Evolutionary conservation across 164 flowering plant species (phyloP).

Genomic region (Dillenia turbinata): DNA sequence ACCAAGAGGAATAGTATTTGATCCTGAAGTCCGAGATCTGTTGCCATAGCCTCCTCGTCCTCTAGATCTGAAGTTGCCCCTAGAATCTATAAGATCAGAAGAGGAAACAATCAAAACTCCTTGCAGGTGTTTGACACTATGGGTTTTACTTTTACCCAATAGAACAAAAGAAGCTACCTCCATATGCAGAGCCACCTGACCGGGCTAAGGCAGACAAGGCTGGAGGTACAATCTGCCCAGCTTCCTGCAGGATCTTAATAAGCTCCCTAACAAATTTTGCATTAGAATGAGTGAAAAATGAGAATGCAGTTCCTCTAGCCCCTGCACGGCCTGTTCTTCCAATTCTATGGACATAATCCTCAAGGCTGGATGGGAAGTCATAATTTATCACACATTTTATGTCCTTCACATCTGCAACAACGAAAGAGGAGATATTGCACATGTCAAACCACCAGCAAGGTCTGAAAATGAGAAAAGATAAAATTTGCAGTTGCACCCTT

Average conservation of each 20-base stretch:
- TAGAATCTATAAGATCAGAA: conserved; percentile 35
- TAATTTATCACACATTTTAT: conserved; percentile 95
- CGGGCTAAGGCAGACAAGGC: conserved; percentile 56
- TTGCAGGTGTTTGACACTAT: background rate
- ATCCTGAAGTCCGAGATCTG: conserved; percentile 44
- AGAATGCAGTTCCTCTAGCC: conserved; percentile 80
- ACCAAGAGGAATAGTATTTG: conserved; percentile 62
- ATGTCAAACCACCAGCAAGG: background rate
- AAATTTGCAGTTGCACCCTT: conserved; percentile 48
- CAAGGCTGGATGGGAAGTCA: conserved; percentile 90
- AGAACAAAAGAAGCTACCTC: conserved; percentile 29
- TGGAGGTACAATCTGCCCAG: conserved; percentile 74
- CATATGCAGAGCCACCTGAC: conserved; percentile 37
- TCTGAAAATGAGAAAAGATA: background rate
- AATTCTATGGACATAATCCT: conserved; percentile 97
- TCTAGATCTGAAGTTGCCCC: conserved; percentile 63
- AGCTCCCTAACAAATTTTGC: conserved; percentile 79
- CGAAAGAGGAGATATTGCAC: conserved; percentile 6
- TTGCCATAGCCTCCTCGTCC: conserved; percentile 53
- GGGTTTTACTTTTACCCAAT: background rate
- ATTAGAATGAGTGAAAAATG: conserved; percentile 82
- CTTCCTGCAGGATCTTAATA: conserved; percentile 76
- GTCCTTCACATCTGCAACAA: conserved; percentile 94
- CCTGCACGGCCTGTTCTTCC: conserved; percentile 99
- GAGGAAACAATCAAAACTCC: background rate